Conservation (phyloP, 371 early-diverging fungal genomes). For the Mortierella sp. region DNA sequence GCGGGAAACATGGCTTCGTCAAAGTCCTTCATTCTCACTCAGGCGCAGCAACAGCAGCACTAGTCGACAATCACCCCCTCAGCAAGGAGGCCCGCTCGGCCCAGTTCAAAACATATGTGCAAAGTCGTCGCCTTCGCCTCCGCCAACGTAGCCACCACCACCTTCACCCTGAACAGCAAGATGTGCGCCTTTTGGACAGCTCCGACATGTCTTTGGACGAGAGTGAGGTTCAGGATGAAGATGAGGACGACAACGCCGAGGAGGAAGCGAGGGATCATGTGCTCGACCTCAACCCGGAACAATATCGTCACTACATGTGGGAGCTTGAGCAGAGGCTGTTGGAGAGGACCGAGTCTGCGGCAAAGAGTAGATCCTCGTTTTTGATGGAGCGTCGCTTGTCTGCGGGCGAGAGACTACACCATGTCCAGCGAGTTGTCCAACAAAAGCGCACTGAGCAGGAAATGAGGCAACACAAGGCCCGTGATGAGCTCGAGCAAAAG, state of each 20-base stretch:
- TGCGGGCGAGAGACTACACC: constrained; percentile 39
- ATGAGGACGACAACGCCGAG: not conserved
- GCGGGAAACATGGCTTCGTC: constrained; percentile 35
- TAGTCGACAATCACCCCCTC: not conserved
- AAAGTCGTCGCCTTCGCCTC: constrained; percentile 39
- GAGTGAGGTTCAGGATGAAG: constrained; percentile 29
- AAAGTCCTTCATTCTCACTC: constrained; percentile 16
- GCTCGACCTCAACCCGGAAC: constrained; percentile 22
- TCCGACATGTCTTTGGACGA: constrained; percentile 44
- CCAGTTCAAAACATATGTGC: constrained; percentile 39
- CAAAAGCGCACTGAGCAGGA: constrained; percentile 45
- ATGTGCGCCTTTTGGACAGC: constrained; percentile 2
- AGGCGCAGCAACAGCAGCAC: not conserved
- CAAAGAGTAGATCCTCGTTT: constrained; percentile 40
- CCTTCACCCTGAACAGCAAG: constrained; percentile 2
- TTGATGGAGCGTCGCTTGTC: constrained; percentile 42
- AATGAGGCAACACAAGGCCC: constrained; percentile 30
- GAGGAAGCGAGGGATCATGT: constrained; percentile 1
- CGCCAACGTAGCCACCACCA: constrained; percentile 25
- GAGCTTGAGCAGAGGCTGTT: constrained; percentile 37
- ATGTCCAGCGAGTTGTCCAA: constrained; percentile 45
- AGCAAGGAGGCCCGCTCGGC: constrained; percentile 25
- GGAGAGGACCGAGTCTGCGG: constrained; percentile 42
- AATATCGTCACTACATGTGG: constrained; percentile 39
- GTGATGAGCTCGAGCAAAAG: constrained; percentile 54